Base-by-base conservation (phyloP, 208 protist genomes). In the Crithidia thermophila region DNA sequence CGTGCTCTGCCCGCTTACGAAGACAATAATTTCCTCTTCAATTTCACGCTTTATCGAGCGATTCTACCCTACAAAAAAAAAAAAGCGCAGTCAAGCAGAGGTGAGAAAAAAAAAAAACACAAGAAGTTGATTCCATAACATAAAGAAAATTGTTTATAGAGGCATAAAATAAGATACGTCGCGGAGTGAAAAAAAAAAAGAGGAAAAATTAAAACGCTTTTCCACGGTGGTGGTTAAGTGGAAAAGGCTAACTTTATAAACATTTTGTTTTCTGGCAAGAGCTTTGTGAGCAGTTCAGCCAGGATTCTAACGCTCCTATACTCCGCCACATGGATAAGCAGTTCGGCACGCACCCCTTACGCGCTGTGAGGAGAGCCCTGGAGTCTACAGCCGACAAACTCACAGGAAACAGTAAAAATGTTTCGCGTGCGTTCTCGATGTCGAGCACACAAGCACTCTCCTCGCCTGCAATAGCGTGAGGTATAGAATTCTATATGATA, bases 401-500 rank as follows among this genome's bases (percentile, higher is more conserved):
- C 10, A 43, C 39, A 43, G 16, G 13, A 43, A 16, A 43, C 10
- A 43, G 16, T 10, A 43, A 43, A 43, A 23, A 58, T n/a, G n/a
- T n/a, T n/a, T n/a, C n/a, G n/a, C n/a, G n/a, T n/a, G n/a, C n/a
- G n/a, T n/a, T n/a, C n/a, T n/a, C n/a, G n/a, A n/a, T n/a, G n/a
- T n/a, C n/a, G n/a, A n/a, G n/a, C n/a, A n/a, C n/a, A n/a, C n/a
- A n/a, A n/a, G n/a, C n/a, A n/a, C n/a, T n/a, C n/a, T n/a, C n/a
- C n/a, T n/a, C n/a, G n/a, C n/a, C n/a, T n/a, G n/a, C n/a, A n/a
- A n/a, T n/a, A n/a, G n/a, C n/a, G n/a, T n/a, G n/a, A n/a, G n/a
- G n/a, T n/a, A n/a, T n/a, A n/a, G n/a, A n/a, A n/a, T n/a, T 59
- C 57, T 63, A 50, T 63, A 63, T 40, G 43, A 63, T 63, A 63